Conservation (phyloP, 2,329 filamentous ascomycete genomes). For the Diaporthe nobilis region DNA sequence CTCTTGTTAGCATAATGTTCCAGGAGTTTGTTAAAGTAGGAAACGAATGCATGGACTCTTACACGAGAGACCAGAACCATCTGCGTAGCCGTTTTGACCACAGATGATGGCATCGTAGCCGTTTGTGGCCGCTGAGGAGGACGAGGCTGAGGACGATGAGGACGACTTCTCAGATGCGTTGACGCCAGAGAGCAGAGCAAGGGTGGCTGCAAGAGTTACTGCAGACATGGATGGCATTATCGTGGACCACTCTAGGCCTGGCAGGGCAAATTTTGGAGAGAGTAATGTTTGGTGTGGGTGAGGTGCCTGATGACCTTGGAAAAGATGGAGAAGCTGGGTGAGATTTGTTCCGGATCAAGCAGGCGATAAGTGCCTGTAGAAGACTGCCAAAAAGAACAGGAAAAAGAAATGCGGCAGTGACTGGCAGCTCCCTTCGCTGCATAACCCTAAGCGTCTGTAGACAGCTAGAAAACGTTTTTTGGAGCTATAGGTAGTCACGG, state of each 20-base stretch:
- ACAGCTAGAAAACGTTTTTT: background rate
- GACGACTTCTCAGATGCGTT: background rate
- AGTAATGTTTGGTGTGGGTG: background rate
- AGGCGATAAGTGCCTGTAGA: background rate
- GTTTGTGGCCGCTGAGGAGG: conserved; percentile 32
- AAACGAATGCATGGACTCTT: background rate
- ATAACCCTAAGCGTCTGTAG: background rate
- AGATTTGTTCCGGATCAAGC: background rate
- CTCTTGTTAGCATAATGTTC: conserved; percentile 25
- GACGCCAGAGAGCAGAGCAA: conserved; percentile 40
- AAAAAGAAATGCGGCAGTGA: too few species aligned
- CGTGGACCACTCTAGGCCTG: background rate
- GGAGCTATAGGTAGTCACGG: background rate
- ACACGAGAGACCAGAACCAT: conserved; percentile 35
- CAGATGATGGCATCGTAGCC: conserved; percentile 50
- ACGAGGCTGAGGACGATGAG: background rate
- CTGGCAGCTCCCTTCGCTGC: background rate
- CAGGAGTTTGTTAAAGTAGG: background rate
- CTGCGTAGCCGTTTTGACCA: conserved; percentile 46
- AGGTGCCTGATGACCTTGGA: background rate
- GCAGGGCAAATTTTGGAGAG: background rate
- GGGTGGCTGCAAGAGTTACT: conserved; percentile 36
- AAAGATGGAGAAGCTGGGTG: background rate
- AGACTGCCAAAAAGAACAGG: background rate
- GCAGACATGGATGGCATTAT: conserved; percentile 19